Base-by-base conservation (phyloP, 495 filamentous ascomycete genomes). In the Neurospora terricola region DNA sequence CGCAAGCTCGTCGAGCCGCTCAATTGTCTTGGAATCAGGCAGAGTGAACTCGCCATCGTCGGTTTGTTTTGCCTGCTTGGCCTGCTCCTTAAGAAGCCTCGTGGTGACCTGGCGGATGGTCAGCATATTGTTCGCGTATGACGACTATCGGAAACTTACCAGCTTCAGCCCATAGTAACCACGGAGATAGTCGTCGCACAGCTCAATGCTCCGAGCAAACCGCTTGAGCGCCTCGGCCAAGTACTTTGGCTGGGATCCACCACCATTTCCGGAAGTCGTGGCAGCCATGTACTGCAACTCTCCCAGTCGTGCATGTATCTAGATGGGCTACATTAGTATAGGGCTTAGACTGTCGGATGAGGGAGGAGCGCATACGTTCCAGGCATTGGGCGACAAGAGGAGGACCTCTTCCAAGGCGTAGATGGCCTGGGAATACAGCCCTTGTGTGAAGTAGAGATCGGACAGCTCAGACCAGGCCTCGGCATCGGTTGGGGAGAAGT, bases 381-480 rank as follows among this genome's bases (percentile, higher is more conserved):
- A 99, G 37, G 96, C 92, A 84, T 96, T 94, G 11, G 96, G 95
- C n/a, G 89, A 88, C 73, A 97, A 86, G 42, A 98, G 82, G 39
- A 99, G 80, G 48, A 96, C 93, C 80, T 98, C 96, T 78, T 99
- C 96, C 43, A 97, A 83, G 75, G 94, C 90, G 81, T 91, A 98
- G 68, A 95, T 88, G 40, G 94, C 93, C 79, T 97, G 95, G 27
- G 88, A 80, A 76, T 91, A 92, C 77, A 93, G 81, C 7, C 91
- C 92, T 77, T 94, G 91, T 2, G 85, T 83, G 66, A 93, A 83
- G 80, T 99, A 98, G 39, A 98, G 81, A 76, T 95, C 92, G 39
- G 92, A 87, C 76, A 99, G 86, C 84, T 99, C 96, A 70, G 93
- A 90, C 96, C 96, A 99, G 21, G 93, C 91, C 81, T 99, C 96